Evolutionary conservation across 2,329 filamentous ascomycete genomes (phyloP), one percentile per base, ranked within the genome.

Genomic region (Chrysoporthe deuterocubensis): DNA sequence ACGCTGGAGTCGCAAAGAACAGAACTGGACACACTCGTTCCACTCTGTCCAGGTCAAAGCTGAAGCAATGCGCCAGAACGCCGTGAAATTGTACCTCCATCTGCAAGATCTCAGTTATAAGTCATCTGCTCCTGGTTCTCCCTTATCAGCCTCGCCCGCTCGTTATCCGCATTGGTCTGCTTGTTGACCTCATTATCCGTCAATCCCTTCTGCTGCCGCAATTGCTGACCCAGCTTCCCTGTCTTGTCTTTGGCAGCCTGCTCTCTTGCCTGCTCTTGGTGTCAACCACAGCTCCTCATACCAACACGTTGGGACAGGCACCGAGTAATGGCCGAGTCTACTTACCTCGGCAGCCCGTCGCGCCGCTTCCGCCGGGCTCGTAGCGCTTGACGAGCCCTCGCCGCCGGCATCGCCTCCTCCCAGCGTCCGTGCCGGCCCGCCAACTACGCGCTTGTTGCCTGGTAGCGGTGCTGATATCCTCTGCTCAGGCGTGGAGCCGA

Each of bases 311-410:
- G 26, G 50, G 13, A 16, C n/a, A 40, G 14, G 11, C 40, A 50
- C n/a, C n/a, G 14, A 54, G 50, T n/a, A 26, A 54, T 4, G 18
- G 16, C 50, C 26, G 5, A n/a, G 26, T 26, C 37, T 40, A 26
- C 57, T 3, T 78, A 96, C 94, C 89, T 96, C 92, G 0, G 93
- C 93, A 4, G 94, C 94, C 69, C 89, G 92, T 66, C 83, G 84
- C 68, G 90, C 85, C 44, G 93, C 90, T 64, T 74, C 74, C 43
- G 72, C 73, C 70, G 69, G 72, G 52, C 71, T 70, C 43, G 65
- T 60, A n/a, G 69, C 73, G 4, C 71, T 76, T 34, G 73, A 71
- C 9, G 72, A 52, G 42, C 72, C 71, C 5, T 76, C 69, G 16
- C 75, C 75, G 21, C 76, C 75, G 57, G 85, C 85, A 50, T 72